A percentile compares a stretch with the other conserved stretches of the same genome.
phyloP scores from a whole-genome alignment of 2,329 filamentous ascomycete species.

The Colletotrichum nymphaeae region DNA sequence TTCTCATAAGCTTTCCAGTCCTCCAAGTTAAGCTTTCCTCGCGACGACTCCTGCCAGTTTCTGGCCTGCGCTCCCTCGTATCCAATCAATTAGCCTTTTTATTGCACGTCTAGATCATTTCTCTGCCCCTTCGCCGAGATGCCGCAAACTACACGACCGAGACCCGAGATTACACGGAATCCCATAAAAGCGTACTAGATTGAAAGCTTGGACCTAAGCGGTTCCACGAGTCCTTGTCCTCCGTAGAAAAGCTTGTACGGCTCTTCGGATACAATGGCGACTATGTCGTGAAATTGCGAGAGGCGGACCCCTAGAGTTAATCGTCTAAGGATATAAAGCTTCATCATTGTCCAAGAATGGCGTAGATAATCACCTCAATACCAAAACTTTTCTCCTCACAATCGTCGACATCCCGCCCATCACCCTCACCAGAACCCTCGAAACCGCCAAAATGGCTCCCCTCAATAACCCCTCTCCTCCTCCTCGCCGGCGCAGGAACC shows the following conservation, averaged over 20 bases:
- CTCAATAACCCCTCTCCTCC: neutral
- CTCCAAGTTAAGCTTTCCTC: neutral
- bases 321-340: no score
- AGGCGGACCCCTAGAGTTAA: no score
- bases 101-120: neutral
- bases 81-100: neutral
- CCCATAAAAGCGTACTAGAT: neutral
- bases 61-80: neutral
- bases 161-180: neutral
- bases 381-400: no score
- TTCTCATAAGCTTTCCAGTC: no score
- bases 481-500: neutral
- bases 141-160: neutral
- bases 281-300: no score
- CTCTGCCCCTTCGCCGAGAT: neutral
- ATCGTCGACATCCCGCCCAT: no score
- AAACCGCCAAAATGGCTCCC: neutral
- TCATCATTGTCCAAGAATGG: no score
- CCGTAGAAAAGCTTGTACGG: no score
- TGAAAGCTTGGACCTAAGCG: no score
- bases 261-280: no score
- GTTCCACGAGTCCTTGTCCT: no score
- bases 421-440: neutral
- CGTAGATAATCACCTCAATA: no score
- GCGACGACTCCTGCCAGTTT: accelerated